phyloP scores from a whole-genome alignment of 352 stramenopile species.

The Pelagophyceae sp. region DNA sequence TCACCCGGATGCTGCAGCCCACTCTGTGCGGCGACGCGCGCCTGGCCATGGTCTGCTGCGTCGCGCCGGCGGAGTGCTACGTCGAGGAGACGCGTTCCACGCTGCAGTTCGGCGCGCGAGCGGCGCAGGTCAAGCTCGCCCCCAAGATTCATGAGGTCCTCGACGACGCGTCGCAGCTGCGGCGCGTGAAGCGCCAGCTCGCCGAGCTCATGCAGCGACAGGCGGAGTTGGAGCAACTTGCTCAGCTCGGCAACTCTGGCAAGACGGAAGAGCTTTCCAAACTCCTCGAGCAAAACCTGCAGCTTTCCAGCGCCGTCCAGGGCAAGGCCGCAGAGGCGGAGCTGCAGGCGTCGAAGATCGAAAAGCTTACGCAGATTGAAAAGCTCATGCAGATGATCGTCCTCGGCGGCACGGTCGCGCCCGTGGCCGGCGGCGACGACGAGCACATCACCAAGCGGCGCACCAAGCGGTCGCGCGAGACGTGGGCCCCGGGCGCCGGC shows the following conservation, averaged over 20 bases:
- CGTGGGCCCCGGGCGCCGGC: background rate
- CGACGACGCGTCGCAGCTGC: constrained; percentile 58
- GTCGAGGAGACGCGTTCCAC: constrained; percentile 85
- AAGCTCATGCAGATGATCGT: background rate
- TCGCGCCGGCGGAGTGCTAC: constrained; percentile 81
- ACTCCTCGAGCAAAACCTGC: constrained; percentile 5
- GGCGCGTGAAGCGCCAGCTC: constrained; percentile 52
- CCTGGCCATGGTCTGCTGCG: constrained; percentile 92
- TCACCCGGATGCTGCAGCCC: constrained; percentile 93
- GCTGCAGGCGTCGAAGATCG: background rate
- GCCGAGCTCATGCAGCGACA: constrained; percentile 40
- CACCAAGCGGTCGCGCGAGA: constrained; percentile 1
- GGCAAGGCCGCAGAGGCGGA: background rate
- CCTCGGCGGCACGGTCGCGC: background rate
- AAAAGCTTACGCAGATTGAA: background rate
- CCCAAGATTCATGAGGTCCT: constrained; percentile 75
- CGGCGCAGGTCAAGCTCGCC: constrained; percentile 79
- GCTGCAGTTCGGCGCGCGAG: constrained; percentile 86
- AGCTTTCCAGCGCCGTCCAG: background rate
- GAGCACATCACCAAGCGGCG: constrained; percentile 7
- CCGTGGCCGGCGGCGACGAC: background rate
- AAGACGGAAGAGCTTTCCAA: constrained; percentile 14
- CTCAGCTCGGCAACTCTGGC: background rate
- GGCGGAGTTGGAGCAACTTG: background rate
- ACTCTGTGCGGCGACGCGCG: constrained; percentile 85